A percentile compares a stretch with the other conserved stretches of the same genome.
phyloP scores from a whole-genome alignment of 441 rosid species.

The Oxalis stricta region DNA sequence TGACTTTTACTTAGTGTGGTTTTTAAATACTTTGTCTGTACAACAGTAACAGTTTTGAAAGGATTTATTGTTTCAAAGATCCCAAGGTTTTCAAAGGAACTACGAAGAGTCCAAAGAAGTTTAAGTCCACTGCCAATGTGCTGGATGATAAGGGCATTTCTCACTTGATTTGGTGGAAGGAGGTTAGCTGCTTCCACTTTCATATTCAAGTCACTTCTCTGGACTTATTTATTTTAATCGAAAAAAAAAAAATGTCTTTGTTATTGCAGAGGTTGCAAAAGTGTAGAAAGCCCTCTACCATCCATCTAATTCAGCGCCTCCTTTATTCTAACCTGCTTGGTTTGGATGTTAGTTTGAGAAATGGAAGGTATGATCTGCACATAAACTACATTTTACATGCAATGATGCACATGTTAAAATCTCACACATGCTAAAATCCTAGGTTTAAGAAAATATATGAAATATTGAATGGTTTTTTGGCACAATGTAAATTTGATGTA shows the following conservation, averaged over 20 bases:
- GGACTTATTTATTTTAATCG: neutral
- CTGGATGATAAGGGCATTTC: slow-evolving; percentile 57
- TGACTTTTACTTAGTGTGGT: neutral
- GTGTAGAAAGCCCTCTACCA: slow-evolving; percentile 78
- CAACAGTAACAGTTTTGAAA: slow-evolving; percentile 26
- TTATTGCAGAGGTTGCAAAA: slow-evolving; percentile 55
- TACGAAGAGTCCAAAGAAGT: slow-evolving; percentile 37
- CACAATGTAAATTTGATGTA: neutral
- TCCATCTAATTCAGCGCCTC: slow-evolving; percentile 57
- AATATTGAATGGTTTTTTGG: neutral
- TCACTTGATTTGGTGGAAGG: slow-evolving; percentile 85
- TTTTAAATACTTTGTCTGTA: slow-evolving; percentile 2
- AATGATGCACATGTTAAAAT: too few relatives aligned
- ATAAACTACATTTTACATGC: neutral
- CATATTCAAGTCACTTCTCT: too few relatives aligned
- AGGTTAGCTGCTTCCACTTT: too few relatives aligned
- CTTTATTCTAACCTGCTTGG: slow-evolving; percentile 69
- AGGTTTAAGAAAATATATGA: neutral
- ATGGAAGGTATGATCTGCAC: slow-evolving; percentile 48
- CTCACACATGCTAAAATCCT: neutral
- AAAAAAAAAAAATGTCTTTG: too few relatives aligned
- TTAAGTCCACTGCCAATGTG: slow-evolving; percentile 22
- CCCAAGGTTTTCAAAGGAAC: slow-evolving; percentile 28
- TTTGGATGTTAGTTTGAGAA: slow-evolving; percentile 59
- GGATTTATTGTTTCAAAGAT: slow-evolving; percentile 35